These are phyloP conservation scores for Pleurotus salmoneostramineus DNA, from an alignment of 768 basidiomycete genomes.

Conservation along the genomic window DNA sequence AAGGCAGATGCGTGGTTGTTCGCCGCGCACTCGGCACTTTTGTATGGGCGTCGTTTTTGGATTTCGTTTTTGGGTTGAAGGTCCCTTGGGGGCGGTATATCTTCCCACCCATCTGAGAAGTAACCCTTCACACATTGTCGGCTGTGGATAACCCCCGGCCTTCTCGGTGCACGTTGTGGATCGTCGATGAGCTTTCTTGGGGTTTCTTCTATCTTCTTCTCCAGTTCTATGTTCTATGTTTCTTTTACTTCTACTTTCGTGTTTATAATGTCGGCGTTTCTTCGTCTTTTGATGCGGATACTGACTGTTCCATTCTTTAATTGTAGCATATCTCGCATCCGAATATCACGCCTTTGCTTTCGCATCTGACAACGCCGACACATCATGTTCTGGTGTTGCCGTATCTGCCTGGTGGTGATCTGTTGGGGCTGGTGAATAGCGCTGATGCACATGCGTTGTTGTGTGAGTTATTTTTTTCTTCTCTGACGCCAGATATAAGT, in stretches of 20 bases:
- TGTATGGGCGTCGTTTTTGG: neutral
- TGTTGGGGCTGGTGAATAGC: constrained; percentile 69
- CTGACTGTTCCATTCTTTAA: constrained; percentile 1
- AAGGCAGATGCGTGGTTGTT: neutral
- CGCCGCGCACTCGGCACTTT: neutral
- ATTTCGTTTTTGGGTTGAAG: neutral
- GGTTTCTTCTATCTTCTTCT: neutral
- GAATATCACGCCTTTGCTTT: constrained; percentile 67
- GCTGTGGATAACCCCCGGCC: neutral
- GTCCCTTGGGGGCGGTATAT: neutral
- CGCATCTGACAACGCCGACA: constrained; percentile 64
- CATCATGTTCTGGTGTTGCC: constrained; percentile 82
- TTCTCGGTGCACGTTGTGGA: neutral
- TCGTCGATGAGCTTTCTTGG: too few species aligned
- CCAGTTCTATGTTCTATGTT: neutral
- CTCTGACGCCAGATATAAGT: too few species aligned
- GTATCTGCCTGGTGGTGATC: constrained; percentile 79
- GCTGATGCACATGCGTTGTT: constrained; percentile 41
- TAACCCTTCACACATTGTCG: neutral
- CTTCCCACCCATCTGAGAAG: neutral
- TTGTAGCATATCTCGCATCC: constrained; percentile 76
- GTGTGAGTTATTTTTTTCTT: constrained; percentile 19
- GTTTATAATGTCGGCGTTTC: neutral
- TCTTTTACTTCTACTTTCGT: neutral
- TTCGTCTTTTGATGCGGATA: neutral